Percentiles rank a stretch among this genome's conserved stretches.
Evolutionary conservation across 1,284 basidiomycete species (phyloP).

Genomic region (Malassezia equina): DNA sequence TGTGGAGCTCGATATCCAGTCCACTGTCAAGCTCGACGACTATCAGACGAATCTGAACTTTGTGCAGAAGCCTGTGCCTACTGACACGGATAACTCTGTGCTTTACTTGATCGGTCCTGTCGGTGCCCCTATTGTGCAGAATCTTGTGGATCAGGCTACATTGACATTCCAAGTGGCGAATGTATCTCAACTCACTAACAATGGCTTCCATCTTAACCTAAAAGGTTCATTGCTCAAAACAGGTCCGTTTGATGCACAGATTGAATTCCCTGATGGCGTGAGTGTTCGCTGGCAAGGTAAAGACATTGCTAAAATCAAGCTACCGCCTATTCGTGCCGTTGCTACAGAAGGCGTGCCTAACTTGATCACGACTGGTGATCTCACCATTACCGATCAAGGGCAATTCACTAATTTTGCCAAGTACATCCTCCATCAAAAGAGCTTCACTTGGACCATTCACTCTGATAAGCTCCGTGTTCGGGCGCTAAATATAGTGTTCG

Average conservation of each 20-base stretch:
- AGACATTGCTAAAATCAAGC: slow-evolving; percentile 59
- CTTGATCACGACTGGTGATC: slow-evolving; percentile 51
- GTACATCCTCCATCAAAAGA: slow-evolving; percentile 59
- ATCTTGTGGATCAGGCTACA: slow-evolving; percentile 57
- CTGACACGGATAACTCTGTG: slow-evolving; percentile 58
- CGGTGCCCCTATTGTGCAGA: slow-evolving; percentile 57
- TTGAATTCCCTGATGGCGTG: slow-evolving; percentile 44
- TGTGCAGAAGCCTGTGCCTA: slow-evolving; percentile 57
- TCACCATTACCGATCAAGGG: slow-evolving; percentile 43
- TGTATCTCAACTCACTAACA: slow-evolving; percentile 54
- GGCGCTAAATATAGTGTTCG: slow-evolving; percentile 62
- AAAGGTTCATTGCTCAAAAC: slow-evolving; percentile 38
- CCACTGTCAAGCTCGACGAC: slow-evolving; percentile 37
- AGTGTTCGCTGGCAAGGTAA: slow-evolving; percentile 61
- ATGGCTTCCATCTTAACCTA: slow-evolving; percentile 47
- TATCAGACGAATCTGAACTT: slow-evolving; percentile 57
- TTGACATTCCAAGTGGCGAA: slow-evolving; percentile 58
- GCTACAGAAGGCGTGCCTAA: slow-evolving; percentile 62
- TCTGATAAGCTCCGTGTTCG: slow-evolving; percentile 58
- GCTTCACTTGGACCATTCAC: slow-evolving; percentile 64
- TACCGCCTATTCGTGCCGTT: slow-evolving; percentile 62
- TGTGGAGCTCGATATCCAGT: slow-evolving; percentile 53
- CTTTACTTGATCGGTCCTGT: slow-evolving; percentile 61
- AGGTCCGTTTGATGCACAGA: slow-evolving; percentile 53
- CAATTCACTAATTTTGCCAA: slow-evolving; percentile 61